Conservation (phyloP, 768 basidiomycete species). For the Mycena galericulata region DNA sequence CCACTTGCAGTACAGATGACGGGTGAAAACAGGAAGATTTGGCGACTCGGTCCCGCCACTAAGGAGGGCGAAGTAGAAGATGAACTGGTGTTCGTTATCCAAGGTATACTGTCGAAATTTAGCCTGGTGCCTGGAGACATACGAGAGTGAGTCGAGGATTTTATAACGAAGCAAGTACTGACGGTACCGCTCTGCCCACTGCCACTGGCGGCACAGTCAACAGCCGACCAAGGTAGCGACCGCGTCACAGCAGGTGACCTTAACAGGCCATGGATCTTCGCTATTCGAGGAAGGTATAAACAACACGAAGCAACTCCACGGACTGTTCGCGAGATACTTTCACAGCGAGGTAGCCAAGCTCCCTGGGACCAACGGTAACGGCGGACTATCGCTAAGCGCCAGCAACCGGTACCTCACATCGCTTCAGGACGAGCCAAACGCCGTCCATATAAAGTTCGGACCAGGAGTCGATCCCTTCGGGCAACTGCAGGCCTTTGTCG, state of each 20-base stretch:
- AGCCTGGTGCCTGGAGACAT: neutral
- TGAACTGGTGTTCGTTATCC: neutral
- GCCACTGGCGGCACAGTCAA: neutral
- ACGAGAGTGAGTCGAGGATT: neutral
- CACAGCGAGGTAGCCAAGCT: neutral
- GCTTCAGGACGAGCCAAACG: neutral
- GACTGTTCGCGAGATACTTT: neutral
- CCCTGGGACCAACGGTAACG: neutral
- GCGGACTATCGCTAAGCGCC: neutral
- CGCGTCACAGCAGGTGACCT: neutral
- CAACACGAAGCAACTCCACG: neutral
- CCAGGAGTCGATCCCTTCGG: neutral
- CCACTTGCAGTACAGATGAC: neutral
- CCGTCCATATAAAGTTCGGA: neutral
- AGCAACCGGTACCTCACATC: neutral
- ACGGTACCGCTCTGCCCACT: neutral
- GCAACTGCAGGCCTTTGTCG: neutral
- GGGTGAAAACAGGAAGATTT: neutral
- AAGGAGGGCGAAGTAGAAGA: neutral
- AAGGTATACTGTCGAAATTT: neutral
- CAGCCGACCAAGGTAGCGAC: neutral
- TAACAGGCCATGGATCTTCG: neutral
- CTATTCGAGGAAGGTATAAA: neutral
- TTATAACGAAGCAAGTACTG: too few species aligned
- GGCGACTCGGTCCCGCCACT: neutral